A percentile compares a stretch with the other conserved stretches of the same genome.
Conservation (phyloP, 192 early-diverging fungal genomes). For the Cetraspora pellucida region DNA sequence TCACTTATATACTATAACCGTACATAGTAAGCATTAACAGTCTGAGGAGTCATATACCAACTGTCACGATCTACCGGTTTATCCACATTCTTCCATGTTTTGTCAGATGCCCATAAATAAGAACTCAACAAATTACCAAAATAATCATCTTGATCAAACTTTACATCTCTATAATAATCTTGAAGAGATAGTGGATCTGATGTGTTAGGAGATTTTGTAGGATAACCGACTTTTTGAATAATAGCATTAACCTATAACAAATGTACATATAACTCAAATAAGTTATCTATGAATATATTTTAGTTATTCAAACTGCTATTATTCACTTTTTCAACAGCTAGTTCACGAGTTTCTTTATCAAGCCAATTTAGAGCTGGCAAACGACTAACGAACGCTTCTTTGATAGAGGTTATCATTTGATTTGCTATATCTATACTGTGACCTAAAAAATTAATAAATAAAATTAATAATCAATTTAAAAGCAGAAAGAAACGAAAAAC, state of each 20-base stretch:
- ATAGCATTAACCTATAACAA: constrained; percentile 30
- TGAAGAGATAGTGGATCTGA: constrained; percentile 46
- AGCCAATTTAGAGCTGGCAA: constrained; percentile 59
- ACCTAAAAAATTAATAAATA: constrained; percentile 32
- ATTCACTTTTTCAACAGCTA: constrained; percentile 62
- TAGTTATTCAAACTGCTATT: background rate
- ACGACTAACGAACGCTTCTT: constrained; percentile 45
- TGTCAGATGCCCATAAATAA: constrained; percentile 42
- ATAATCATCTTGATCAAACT: constrained; percentile 49
- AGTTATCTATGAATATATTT: too few relatives aligned
- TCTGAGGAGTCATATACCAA: constrained; percentile 60
- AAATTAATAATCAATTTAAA: background rate
- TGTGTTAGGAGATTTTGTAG: constrained; percentile 60
- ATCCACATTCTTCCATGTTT: constrained; percentile 34
- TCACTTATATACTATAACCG: background rate
- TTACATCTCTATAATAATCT: constrained; percentile 56
- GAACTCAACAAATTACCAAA: constrained; percentile 65
- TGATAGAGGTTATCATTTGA: constrained; percentile 49
- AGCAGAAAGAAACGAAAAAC: background rate
- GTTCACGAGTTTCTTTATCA: constrained; percentile 52
- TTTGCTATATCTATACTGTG: constrained; percentile 54
- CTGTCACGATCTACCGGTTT: constrained; percentile 50
- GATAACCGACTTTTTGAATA: constrained; percentile 65
- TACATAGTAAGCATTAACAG: constrained; percentile 62
- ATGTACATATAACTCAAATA: too few relatives aligned